A percentile compares a stretch with the other conserved stretches of the same genome.
Conservation (phyloP, 306 rosid genomes). For the Sphenostylis stenocarpa region DNA sequence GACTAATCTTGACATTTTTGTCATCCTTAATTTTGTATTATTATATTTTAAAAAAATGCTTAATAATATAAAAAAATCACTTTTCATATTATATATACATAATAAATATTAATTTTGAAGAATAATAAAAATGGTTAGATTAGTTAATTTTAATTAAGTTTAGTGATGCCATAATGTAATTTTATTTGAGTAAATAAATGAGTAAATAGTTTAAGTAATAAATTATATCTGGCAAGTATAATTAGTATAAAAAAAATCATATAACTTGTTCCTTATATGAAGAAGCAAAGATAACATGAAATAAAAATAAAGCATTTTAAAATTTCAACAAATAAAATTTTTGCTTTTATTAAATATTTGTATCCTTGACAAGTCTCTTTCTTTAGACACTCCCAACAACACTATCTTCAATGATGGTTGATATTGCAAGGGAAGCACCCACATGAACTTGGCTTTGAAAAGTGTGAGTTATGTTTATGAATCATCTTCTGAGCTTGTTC, state of each 20-base stretch:
- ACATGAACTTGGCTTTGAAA: slow-evolving; percentile 62
- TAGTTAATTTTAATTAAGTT: too few relatives aligned
- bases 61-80: too few relatives aligned
- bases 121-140: too few relatives aligned
- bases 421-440: slow-evolving; percentile 88
- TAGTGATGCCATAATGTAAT: too few relatives aligned
- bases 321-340: not conserved
- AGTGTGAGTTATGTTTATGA: slow-evolving; percentile 45
- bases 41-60: too few relatives aligned
- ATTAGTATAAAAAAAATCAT: not conserved
- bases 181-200: too few relatives aligned
- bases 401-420: slow-evolving; percentile 26
- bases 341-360: not conserved
- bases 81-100: too few relatives aligned
- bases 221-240: not conserved
- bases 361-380: not conserved
- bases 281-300: not conserved
- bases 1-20: too few relatives aligned
- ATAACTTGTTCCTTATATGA: not conserved
- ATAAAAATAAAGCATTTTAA: not conserved
- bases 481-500: slow-evolving; percentile 62
- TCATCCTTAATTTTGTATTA: too few relatives aligned
- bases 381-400: not conserved
- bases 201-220: too few relatives aligned
- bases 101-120: too few relatives aligned